Conservation (phyloP, 805 yeast genomes). For the Candida patagonica region DNA sequence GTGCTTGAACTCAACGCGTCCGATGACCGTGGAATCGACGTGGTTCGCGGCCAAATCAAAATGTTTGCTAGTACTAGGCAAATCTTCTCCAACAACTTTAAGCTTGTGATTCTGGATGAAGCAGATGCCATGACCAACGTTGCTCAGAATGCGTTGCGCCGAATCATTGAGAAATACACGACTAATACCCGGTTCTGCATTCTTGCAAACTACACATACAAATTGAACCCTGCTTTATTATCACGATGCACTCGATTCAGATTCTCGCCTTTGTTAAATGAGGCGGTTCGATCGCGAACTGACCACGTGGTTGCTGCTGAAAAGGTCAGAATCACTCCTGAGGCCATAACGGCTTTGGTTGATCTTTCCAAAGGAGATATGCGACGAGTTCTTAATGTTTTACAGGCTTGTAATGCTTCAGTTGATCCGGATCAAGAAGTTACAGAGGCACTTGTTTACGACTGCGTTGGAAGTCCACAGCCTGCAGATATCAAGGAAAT, state of each 20-base stretch:
- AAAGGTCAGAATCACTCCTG: conserved; percentile 43
- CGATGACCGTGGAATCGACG: conserved; percentile 96
- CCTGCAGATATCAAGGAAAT: conserved; percentile 75
- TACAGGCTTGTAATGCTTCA: conserved; percentile 90
- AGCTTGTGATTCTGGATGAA: conserved; percentile 86
- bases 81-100: conserved; percentile 70
- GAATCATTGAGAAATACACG: conserved; percentile 90
- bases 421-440: conserved; percentile 46
- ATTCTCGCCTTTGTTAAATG: conserved; percentile 67
- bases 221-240: conserved; percentile 85
- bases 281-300: conserved; percentile 61
- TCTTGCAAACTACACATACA: conserved; percentile 91
- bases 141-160: conserved; percentile 89
- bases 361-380: conserved; percentile 85
- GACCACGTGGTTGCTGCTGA: conserved; percentile 63
- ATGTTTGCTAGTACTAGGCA: conserved; percentile 94
- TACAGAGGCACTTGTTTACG: conserved; percentile 70
- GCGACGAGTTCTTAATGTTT: conserved; percentile 87
- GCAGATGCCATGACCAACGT: conserved; percentile 97
- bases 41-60: conserved; percentile 95
- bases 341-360: conserved; percentile 59
- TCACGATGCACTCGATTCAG: conserved; percentile 94
- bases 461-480: conserved; percentile 92
- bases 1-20: conserved; percentile 93
- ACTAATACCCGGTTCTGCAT: conserved; percentile 94